Evolutionary conservation across 2,329 filamentous ascomycete genomes (phyloP), one percentile per base, ranked within the genome.

Genomic region (Westerdykella aurantiaca): DNA sequence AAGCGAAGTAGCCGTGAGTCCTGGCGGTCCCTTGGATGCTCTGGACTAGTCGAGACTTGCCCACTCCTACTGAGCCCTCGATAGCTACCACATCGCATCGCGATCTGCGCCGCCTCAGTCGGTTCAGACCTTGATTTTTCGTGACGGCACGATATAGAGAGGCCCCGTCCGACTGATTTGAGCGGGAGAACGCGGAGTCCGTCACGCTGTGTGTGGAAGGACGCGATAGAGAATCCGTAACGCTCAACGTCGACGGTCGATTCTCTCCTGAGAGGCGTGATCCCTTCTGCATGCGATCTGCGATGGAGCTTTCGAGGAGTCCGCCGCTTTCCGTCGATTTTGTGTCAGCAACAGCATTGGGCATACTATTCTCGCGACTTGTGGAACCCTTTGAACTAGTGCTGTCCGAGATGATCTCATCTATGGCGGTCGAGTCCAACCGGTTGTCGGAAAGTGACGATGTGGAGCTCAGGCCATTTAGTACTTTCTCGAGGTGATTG

Each of bases 81-180:
- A 83, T 74, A 13, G 75, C 72, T 37, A 83, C 73, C 4, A 83
- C 68, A 55, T 83, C 80, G 41, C 75, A 80, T 41, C 83, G 81
- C 16, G 73, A 73, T 53, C 69, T 72, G 34, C 71, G 70, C 40
- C 72, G 74, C 43, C 75, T 73, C 37, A 74, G 56, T 52, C 74
- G 77, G 35, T 72, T 69, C n/a, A 64, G 69, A 22, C 56, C 53
- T 6, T 56, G 50, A 43, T 68, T 71, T 18, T 14, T 16, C n/a
- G 33, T 14, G 34, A 58, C 47, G 14, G 45, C 56, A 10, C 61
- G 52, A 13, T 57, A 43, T 14, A 59, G 37, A 7, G 58, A 56
- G 3, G 50, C 47, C 13, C 56, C 55, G n/a, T 60, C 58, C 17
- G 55, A 44, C 22, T 53, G 58, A 18, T 50, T 52, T 31, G 57